phyloP scores from a whole-genome alignment of 2,329 filamentous ascomycete species.

The Macrophomina tecta region DNA sequence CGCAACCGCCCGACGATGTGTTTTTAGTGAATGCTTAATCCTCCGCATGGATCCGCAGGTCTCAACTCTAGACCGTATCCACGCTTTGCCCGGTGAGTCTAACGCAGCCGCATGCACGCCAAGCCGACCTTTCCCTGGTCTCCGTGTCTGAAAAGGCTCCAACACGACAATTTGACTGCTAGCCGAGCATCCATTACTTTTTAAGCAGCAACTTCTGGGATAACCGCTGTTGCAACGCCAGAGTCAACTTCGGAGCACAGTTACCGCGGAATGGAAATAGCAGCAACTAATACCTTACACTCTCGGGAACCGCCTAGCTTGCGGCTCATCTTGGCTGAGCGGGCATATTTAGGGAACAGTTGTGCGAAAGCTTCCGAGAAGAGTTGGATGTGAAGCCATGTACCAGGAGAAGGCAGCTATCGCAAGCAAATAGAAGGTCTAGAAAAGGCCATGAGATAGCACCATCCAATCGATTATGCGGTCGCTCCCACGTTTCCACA shows the following conservation, averaged over 20 bases:
- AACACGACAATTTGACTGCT: neutral
- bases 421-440: no score
- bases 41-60: constrained; percentile 2
- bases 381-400: no score
- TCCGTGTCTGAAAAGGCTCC: neutral
- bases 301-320: no score
- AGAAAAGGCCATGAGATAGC: no score
- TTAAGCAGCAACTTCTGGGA: neutral
- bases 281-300: neutral
- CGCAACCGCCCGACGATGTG: neutral
- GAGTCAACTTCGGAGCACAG: neutral
- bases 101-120: constrained; percentile 9
- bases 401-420: no score
- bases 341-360: no score
- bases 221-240: neutral
- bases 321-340: no score
- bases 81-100: neutral
- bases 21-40: neutral
- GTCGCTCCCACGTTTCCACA: no score
- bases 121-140: neutral
- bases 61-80: neutral
- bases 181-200: neutral
- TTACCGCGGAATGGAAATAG: neutral
- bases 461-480: no score
- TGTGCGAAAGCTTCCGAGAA: no score